Evolutionary conservation across 1,139 yeast genomes (phyloP).

Genomic region (Yamadazyma songkhlaensis): DNA sequence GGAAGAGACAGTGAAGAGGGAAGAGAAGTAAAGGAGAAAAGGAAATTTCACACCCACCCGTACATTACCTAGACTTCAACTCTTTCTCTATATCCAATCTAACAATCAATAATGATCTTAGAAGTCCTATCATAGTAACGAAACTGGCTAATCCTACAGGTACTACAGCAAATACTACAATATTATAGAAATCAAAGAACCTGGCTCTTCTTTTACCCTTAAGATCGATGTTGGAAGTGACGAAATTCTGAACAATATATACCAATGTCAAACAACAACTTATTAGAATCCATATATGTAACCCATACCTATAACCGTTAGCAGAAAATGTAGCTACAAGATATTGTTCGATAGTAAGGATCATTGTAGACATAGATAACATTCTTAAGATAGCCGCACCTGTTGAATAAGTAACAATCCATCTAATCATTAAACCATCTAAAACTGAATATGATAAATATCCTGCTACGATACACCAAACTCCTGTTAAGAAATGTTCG

Average conservation of each 20-base stretch:
- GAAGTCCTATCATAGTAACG: conserved; percentile 80
- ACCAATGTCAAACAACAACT: conserved; percentile 82
- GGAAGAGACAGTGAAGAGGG: not conserved
- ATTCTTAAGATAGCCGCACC: conserved; percentile 86
- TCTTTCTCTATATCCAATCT: conserved; percentile 61
- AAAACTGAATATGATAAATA: conserved; percentile 80
- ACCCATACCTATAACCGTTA: conserved; percentile 54
- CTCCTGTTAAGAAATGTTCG: conserved; percentile 67
- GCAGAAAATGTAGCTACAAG: conserved; percentile 57
- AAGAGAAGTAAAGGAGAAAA: not conserved
- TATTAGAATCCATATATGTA: conserved; percentile 89
- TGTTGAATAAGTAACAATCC: conserved; percentile 89
- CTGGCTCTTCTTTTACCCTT: conserved; percentile 44
- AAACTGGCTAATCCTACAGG: conserved; percentile 96
- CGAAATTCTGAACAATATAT: conserved; percentile 83
- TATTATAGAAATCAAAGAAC: conserved; percentile 77
- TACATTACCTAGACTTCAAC: no score
- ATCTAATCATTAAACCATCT: conserved; percentile 87
- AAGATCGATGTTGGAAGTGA: conserved; percentile 78
- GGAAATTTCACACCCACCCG: no score
- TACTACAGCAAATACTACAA: conserved; percentile 93
- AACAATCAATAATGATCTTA: conserved; percentile 71
- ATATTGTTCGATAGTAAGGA: conserved; percentile 68
- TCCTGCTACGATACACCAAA: conserved; percentile 86
- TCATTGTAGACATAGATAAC: conserved; percentile 73